phyloP scores from a whole-genome alignment of 2,329 filamentous ascomycete species.

The Microascus cirrosus region DNA sequence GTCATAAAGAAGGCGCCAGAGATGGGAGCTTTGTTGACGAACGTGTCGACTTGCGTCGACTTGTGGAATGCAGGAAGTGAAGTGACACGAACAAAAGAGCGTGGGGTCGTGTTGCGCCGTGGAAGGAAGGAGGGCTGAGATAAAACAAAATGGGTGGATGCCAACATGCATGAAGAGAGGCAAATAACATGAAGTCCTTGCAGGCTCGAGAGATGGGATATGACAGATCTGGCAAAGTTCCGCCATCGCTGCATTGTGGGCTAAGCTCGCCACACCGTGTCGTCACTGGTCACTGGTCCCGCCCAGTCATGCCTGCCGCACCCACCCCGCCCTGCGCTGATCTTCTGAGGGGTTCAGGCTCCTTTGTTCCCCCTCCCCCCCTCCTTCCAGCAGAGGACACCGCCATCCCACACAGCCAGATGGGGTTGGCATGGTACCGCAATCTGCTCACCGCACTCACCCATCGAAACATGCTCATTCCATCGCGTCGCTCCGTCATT shows the following conservation, averaged over 20 bases:
- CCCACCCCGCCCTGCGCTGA: neutral
- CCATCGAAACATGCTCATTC: neutral
- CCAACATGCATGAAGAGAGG: neutral
- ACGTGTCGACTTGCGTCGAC: neutral
- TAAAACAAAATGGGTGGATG: too few relatives aligned
- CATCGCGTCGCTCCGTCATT: neutral
- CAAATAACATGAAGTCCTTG: neutral
- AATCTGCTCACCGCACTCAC: neutral
- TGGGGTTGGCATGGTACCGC: neutral
- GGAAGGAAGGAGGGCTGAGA: too few relatives aligned
- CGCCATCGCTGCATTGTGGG: neutral
- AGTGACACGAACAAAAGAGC: neutral
- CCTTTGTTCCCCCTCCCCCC: neutral
- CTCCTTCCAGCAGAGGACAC: neutral
- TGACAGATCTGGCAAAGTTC: neutral
- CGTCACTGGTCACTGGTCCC: neutral
- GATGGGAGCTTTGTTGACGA: neutral
- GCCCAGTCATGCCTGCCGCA: neutral
- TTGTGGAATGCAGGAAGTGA: neutral
- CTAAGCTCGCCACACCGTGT: neutral
- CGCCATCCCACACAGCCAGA: neutral
- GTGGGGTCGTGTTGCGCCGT: too few relatives aligned
- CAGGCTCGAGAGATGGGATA: neutral
- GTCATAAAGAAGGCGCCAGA: neutral
- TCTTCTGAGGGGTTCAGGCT: neutral